Base-by-base conservation (phyloP, 2,329 filamentous ascomycete species). In the Davidsoniella neocaledoniae region DNA sequence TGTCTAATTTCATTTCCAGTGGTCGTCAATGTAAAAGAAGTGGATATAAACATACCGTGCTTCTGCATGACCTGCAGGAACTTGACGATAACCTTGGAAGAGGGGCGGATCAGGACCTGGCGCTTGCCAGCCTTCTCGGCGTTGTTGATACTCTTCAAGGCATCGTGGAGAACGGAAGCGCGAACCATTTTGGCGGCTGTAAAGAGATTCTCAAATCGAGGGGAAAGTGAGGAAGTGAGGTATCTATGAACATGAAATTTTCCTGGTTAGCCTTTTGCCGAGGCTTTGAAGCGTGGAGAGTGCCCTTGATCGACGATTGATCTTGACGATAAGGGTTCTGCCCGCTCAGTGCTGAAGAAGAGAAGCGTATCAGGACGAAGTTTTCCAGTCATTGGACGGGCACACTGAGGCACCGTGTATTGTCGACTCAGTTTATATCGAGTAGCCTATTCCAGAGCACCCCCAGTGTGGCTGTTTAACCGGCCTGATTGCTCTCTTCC, bases 41-140 rank as follows among this genome's bases (percentile, higher is more conserved):
- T 48, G 46, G 36, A 37, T 9, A 49, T 23, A 50, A 50, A 84
- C 87, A 59, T 91, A 96, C 91, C 91, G 76, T 98, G 91, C 72
- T 85, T 86, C 77, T 98, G 91, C 91, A 98, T 98, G 70, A 96
- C 90, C 68, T 78, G 78, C 67, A 98, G 78, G 82, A 96, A 98
- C 81, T 96, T 96, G 77, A 93, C 75, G 65, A 98, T 98, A 77
- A 98, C 91, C 85, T 98, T 98, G 72, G 91, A 96, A 70, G 79
- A 84, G 63, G 93, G 91, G 65, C 88, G 82, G 79, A 98, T 95
- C 70, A 98, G 67, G 68, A 96, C 91, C 77, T 98, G 91, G 67
- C 91, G 88, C 84, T 96, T 96, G 76, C 91, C 91, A 63, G 85
- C 77, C 84, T 98, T 96, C 81, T 98, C 93, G 78, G 91, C 91